Evolutionary conservation across 192 early-diverging fungal genomes (phyloP), one percentile per base, ranked within the genome.

Genomic region (Kickxella alabastrina): DNA sequence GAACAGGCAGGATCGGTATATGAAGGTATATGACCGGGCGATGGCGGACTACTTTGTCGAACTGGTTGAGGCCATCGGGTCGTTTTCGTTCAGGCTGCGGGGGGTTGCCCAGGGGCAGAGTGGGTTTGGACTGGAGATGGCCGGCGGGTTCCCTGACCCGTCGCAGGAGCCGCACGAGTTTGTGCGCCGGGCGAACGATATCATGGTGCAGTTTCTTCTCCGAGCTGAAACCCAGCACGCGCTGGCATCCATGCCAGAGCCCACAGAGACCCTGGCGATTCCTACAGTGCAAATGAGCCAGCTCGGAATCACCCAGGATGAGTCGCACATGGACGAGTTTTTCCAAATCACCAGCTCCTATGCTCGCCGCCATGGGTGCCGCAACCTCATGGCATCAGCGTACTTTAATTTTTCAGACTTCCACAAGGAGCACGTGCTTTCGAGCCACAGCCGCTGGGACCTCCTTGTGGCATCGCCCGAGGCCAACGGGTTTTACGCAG

Each of bases 1-100:
- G 13, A 83, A 91, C 74, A 81, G 96, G 7, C 97, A 99, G 67
- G 97, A 99, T 75, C 85, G 97, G 18, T 97, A 96, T 45, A 80
- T 97, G 42, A 55, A 75, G 50, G 86, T 97, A 52, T 43, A 73
- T 0, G 65, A 83, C 24, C 54, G 65, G 3, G 45, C 46, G 25
- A 37, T 99, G 15, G 78, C 82, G 0, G 57, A 79, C 15, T 94
- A 94, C 57, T 96, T 86, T 69, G 57, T 37, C 10, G 77, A 83
- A 18, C 74, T 98, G 22, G 67, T 92, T 3, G 31, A 77, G 5
- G 60, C 79, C 0, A 79, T 95, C 2, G 69, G 75, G 9, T 47
- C 63, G 4, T 84, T 92, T 44, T 89, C 87, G 28, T 89, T 87
- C 50, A 49, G 43, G 57, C 37, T 8, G 47, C 35, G 36, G 23